Conservation (phyloP, 78 protist species). For the Planoprotostelium fungivorum region DNA sequence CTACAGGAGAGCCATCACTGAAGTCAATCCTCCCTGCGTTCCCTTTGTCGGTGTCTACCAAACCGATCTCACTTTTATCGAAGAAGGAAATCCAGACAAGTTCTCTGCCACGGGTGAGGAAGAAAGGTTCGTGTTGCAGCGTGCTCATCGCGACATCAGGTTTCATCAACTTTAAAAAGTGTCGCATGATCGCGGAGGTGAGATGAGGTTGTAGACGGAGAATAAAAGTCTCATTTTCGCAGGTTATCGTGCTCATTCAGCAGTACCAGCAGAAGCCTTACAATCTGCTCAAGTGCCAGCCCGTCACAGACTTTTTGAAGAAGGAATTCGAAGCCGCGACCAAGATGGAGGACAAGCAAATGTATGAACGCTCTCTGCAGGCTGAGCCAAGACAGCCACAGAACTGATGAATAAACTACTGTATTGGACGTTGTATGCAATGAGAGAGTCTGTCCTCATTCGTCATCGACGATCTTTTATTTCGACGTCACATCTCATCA, state of each 20-base stretch:
- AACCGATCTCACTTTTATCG: constrained; percentile 61
- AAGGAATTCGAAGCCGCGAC: constrained; percentile 16
- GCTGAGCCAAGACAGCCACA: constrained; percentile 53
- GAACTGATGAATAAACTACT: not conserved
- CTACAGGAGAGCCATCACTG: not conserved
- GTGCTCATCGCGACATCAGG: too few species aligned
- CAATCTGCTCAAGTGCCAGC: not conserved
- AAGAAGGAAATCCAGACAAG: constrained; percentile 48
- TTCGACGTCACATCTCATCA: too few species aligned
- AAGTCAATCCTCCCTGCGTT: constrained; percentile 9
- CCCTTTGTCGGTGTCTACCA: constrained; percentile 55
- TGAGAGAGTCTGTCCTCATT: too few species aligned
- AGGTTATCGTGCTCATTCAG: not conserved
- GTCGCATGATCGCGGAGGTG: constrained; percentile 51
- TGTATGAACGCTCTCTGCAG: constrained; percentile 21
- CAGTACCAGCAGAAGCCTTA: constrained; percentile 33
- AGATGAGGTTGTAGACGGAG: constrained; percentile 31
- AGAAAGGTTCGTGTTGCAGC: too few species aligned
- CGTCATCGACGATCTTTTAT: too few species aligned
- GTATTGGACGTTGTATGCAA: too few species aligned
- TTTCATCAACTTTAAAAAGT: constrained; percentile 49
- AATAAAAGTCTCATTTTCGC: constrained; percentile 7
- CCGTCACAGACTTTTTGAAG: not conserved
- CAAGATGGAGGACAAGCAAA: constrained; percentile 3
- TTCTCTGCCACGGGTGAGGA: not conserved